Base-by-base conservation (phyloP, 2,329 filamentous ascomycete species). In the Neurospora sp. region DNA sequence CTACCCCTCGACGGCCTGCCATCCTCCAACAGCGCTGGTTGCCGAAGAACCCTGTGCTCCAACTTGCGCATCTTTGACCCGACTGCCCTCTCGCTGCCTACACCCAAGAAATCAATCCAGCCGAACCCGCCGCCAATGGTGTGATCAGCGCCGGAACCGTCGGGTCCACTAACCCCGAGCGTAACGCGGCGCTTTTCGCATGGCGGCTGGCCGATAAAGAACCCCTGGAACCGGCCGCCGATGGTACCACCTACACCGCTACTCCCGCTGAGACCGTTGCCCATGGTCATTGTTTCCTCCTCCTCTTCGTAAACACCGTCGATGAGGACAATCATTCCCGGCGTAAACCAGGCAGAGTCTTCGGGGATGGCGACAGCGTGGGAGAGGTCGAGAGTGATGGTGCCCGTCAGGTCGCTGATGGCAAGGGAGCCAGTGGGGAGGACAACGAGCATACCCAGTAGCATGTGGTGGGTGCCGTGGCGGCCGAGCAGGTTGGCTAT, bases 291-390 rank as follows among this genome's bases (percentile, higher is more conserved):
- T 12, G 52, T 62, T 10, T 62, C 52, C 72, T 93, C 92, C 75
- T 97, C 93, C 78, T 98, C 96, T 78, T 97, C 93, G 77, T 99
- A 99, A n/a, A 95, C 89, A 6, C 96, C 96, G 76, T 99, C 96
- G 0, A 97, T 88, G 0, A 99, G 85, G 3, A 98, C 92, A 66
- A 99, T 92, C 93, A 98, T 98, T 3, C 96, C 96, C 0, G 96
- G 94, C 5, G 91, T 89, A 77, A 97, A 97, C 91, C 93, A 99
- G 4, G 92, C 91, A 33, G 92, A 93, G 77, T 95, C 90, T 71
- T 93, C 89, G 0, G 94, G 94, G 69, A 97, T 90, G 15, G 91
- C 88, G 28, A 89, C 88, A 0, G 95, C 92, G 76, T 95, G 91
- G 23, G 89, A 87, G 11, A 98, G 81, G 74, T 98, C 93, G 1